These are phyloP conservation scores for Macrophomina tecta DNA, from an alignment of 2,329 filamentous ascomycete species.

Conservation along the genomic window DNA sequence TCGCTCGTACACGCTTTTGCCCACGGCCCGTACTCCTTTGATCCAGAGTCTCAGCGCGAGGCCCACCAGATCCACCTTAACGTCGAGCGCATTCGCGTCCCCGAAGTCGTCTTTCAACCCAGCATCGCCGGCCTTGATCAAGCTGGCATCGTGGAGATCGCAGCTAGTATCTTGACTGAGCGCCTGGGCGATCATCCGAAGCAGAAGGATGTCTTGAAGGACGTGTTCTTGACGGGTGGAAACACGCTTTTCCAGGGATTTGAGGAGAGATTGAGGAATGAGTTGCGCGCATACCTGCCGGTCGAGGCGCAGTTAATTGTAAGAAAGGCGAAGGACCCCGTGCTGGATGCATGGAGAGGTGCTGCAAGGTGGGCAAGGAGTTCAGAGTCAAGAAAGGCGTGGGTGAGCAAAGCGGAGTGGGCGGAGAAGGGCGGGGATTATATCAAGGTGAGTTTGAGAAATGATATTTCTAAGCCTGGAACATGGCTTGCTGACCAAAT, in stretches of 20 bases:
- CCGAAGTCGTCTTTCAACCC: constrained; percentile 91
- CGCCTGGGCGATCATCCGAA: constrained; percentile 66
- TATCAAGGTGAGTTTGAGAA: constrained; percentile 69
- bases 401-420: constrained; percentile 82
- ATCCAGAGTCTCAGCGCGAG: constrained; percentile 78
- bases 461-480: background rate
- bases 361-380: constrained; percentile 81
- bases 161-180: constrained; percentile 85
- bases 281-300: constrained; percentile 75
- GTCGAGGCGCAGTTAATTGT: constrained; percentile 71
- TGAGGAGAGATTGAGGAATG: constrained; percentile 77
- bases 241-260: constrained; percentile 87
- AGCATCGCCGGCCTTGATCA: constrained; percentile 92
- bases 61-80: constrained; percentile 92
- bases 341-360: constrained; percentile 91
- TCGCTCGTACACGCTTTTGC: constrained; percentile 88
- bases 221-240: constrained; percentile 95
- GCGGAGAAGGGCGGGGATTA: constrained; percentile 92
- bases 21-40: constrained; percentile 85
- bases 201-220: constrained; percentile 74
- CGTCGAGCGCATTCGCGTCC: constrained; percentile 92
- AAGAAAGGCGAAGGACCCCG: constrained; percentile 74
- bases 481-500: background rate
- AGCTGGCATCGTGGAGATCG: constrained; percentile 90
- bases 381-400: constrained; percentile 66